Evolutionary conservation across 2,329 filamentous ascomycete species (phyloP).

Genomic region (Fusarium armeniacum): DNA sequence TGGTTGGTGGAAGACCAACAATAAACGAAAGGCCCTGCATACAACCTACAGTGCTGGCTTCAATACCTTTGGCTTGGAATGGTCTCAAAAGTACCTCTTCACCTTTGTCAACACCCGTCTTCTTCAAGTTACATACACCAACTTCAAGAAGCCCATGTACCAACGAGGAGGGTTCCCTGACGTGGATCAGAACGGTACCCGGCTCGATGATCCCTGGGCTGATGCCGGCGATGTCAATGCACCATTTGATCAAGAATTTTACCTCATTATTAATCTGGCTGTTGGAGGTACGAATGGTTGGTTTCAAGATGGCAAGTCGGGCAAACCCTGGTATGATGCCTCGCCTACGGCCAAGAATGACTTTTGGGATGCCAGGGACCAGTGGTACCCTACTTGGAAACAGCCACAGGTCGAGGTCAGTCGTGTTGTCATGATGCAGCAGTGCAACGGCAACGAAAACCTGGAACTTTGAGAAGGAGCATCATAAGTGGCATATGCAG

Average conservation of each 20-base stretch:
- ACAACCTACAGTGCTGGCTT: constrained; percentile 77
- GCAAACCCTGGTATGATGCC: constrained; percentile 84
- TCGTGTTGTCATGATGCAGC: constrained; percentile 78
- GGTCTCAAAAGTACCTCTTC: constrained; percentile 90
- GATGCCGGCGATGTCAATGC: constrained; percentile 71
- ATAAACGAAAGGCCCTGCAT: constrained; percentile 80
- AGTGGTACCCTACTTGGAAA: constrained; percentile 81
- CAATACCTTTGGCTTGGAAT: constrained; percentile 86
- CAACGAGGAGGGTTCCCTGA: constrained; percentile 76
- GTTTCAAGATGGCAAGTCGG: constrained; percentile 79
- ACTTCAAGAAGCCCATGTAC: constrained; percentile 78
- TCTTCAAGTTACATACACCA: constrained; percentile 83
- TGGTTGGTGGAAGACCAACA: constrained; percentile 86
- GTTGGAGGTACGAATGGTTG: constrained; percentile 86
- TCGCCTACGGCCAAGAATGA: constrained; percentile 77
- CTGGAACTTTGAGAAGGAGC: constrained; percentile 49
- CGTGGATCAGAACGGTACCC: constrained; percentile 74
- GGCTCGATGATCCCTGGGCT: constrained; percentile 74
- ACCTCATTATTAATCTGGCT: constrained; percentile 80
- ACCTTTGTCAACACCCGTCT: constrained; percentile 87
- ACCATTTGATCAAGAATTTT: constrained; percentile 83
- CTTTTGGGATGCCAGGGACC: constrained; percentile 78
- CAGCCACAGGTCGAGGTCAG: constrained; percentile 76
- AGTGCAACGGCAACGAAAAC: constrained; percentile 72
- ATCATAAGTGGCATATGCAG: not conserved